A percentile compares a stretch with the other conserved stretches of the same genome.
These are phyloP conservation scores for Sphagnum magellanicum DNA, from an alignment of 228 moss, liverwort and hornwort species.

Conservation along the genomic window DNA sequence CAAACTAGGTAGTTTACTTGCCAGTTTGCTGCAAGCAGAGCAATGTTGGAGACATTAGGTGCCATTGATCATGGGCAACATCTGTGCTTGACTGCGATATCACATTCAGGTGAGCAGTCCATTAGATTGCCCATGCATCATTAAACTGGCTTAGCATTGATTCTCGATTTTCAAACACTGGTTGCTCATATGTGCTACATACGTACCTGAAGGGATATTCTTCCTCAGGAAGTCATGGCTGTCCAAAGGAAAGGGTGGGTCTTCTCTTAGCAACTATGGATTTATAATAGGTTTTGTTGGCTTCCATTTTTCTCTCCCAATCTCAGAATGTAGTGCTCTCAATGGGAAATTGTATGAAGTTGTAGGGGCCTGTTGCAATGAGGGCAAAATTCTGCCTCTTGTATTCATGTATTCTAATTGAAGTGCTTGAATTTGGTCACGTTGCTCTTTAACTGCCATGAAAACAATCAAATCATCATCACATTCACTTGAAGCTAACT, in stretches of 20 bases:
- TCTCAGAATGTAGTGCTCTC: conserved; percentile 7
- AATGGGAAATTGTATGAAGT: conserved; percentile 3
- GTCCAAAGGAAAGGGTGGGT: conserved; percentile 1
- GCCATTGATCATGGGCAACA: too few relatives aligned
- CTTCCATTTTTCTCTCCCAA: conserved; percentile 6
- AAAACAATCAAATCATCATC: background rate
- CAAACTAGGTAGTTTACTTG: too few relatives aligned
- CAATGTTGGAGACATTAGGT: too few relatives aligned
- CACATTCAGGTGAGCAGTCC: too few relatives aligned
- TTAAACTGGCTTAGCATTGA: too few relatives aligned
- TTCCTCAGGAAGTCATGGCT: background rate
- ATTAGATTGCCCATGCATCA: too few relatives aligned
- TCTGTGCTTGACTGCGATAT: too few relatives aligned
- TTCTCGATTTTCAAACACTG: too few relatives aligned
- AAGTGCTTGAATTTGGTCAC: conserved; percentile 5
- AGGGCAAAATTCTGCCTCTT: conserved; percentile 4
- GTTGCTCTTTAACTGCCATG: conserved; percentile 9
- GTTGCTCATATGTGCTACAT: too few relatives aligned
- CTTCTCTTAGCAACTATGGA: conserved; percentile 1
- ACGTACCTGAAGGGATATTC: too few relatives aligned
- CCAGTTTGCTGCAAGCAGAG: too few relatives aligned
- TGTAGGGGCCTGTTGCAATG: conserved; percentile 4
- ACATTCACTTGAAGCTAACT: background rate
- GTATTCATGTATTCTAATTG: background rate
- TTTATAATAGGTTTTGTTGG: conserved; percentile 3